Evolutionary conservation across 495 filamentous ascomycete species (phyloP).

Genomic region (Penicillium bovifimosum): DNA sequence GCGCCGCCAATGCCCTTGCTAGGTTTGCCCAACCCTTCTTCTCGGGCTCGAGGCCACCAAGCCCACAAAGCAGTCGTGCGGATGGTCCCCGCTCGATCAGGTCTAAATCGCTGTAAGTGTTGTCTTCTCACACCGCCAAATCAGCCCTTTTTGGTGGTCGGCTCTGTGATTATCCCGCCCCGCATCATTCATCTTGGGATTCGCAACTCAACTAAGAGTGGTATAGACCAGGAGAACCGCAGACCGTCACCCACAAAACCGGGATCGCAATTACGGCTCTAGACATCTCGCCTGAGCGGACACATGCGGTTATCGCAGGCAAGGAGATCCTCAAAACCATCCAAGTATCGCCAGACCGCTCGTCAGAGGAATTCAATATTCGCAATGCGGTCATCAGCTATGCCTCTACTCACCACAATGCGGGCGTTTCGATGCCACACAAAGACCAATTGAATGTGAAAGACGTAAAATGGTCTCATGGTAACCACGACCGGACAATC

Average conservation of each 20-base stretch:
- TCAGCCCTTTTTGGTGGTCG: background rate
- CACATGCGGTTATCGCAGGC: slow-evolving; percentile 73
- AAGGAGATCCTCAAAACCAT: slow-evolving; percentile 82
- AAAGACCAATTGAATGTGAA: slow-evolving; percentile 73
- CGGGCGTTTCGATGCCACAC: slow-evolving; percentile 47
- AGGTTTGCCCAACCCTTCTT: slow-evolving; percentile 55
- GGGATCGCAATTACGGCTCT: slow-evolving; percentile 67
- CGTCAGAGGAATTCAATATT: slow-evolving; percentile 74
- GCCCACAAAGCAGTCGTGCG: slow-evolving; percentile 38
- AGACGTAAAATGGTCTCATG: slow-evolving; percentile 81
- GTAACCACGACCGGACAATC: slow-evolving; percentile 57
- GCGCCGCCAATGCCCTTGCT: slow-evolving; percentile 50
- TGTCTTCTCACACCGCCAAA: slow-evolving; percentile 23
- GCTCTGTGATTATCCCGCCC: too few relatives aligned
- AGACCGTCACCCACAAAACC: slow-evolving; percentile 68
- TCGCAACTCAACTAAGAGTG: slow-evolving; percentile 14
- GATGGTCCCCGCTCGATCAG: slow-evolving; percentile 36
- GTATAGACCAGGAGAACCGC: slow-evolving; percentile 58
- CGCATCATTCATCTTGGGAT: too few relatives aligned
- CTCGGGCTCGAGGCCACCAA: slow-evolving; percentile 50
- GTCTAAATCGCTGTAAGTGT: slow-evolving; percentile 40
- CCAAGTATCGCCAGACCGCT: slow-evolving; percentile 60
- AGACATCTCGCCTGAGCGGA: slow-evolving; percentile 71
- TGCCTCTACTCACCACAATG: slow-evolving; percentile 54
- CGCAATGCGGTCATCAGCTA: slow-evolving; percentile 68